These are phyloP conservation scores for Diaporthe citri DNA, from an alignment of 2,329 filamentous ascomycete species.

Conservation along the genomic window DNA sequence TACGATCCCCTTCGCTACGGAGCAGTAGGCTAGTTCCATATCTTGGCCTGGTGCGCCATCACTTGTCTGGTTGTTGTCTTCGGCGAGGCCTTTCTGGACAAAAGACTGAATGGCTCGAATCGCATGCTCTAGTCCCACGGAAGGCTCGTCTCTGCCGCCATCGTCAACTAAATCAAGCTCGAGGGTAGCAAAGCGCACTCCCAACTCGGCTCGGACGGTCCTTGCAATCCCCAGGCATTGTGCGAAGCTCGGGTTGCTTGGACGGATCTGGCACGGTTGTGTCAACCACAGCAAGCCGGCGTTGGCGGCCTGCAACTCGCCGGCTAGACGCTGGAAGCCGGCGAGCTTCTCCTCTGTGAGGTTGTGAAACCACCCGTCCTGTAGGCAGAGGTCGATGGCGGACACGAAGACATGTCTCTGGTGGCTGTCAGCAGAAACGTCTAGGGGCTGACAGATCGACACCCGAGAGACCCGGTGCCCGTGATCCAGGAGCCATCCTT, in stretches of 20 bases:
- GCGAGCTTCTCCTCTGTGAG: slow-evolving; percentile 14
- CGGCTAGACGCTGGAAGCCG: neutral
- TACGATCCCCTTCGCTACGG: neutral
- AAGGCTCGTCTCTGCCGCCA: neutral
- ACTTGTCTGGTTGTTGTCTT: neutral
- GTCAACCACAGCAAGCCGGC: neutral
- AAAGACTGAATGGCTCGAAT: neutral
- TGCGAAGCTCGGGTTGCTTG: neutral
- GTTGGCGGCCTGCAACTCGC: neutral
- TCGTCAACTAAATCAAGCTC: neutral
- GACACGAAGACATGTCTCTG: neutral
- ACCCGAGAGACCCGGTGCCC: slow-evolving; percentile 36
- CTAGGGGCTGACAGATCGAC: neutral
- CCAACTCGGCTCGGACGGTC: neutral
- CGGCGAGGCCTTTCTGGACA: neutral
- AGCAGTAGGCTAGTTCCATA: neutral
- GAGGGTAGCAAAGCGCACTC: neutral
- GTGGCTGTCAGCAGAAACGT: neutral
- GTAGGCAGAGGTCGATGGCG: neutral
- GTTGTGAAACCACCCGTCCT: slow-evolving; percentile 32
- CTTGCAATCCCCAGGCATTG: neutral
- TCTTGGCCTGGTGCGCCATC: neutral
- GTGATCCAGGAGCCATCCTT: slow-evolving; percentile 37
- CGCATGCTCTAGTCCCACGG: neutral
- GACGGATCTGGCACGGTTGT: neutral